Percentiles rank a stretch among this genome's conserved stretches.
Evolutionary conservation across 371 early-diverging fungal species (phyloP).

Genomic region (Circinella minor): DNA sequence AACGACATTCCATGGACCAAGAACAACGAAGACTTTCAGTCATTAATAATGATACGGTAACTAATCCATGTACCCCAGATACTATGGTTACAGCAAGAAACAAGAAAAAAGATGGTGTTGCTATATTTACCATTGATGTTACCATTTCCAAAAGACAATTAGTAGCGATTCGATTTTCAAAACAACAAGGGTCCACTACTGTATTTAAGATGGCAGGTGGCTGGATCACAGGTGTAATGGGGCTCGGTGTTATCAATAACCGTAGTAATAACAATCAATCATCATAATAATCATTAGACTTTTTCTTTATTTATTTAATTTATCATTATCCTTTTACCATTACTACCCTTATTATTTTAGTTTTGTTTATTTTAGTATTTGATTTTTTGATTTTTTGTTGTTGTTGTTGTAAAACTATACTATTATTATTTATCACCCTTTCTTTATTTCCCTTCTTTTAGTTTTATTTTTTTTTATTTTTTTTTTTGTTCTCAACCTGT

Average conservation of each 20-base stretch:
- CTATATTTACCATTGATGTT: conserved; percentile 39
- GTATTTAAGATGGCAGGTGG: conserved; percentile 54
- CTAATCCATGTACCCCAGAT: background rate
- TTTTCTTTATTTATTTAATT: background rate
- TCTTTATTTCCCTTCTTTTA: too few relatives aligned
- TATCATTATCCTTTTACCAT: background rate
- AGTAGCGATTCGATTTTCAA: conserved; percentile 42
- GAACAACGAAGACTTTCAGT: conserved; percentile 13
- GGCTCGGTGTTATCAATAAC: conserved; percentile 8
- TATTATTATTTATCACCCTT: too few relatives aligned
- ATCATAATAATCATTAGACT: background rate
- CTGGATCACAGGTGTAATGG: conserved; percentile 48
- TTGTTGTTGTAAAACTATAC: too few relatives aligned
- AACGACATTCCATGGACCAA: conserved; percentile 31
- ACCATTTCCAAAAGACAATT: conserved; percentile 15
- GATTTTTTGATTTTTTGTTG: too few relatives aligned
- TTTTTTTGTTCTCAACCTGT: too few relatives aligned
- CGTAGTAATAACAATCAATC: conserved; percentile 2
- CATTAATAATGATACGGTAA: conserved; percentile 1
- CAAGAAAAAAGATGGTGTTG: conserved; percentile 39
- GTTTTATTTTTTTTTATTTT: too few relatives aligned
- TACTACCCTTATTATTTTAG: too few relatives aligned
- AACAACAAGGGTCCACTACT: conserved; percentile 40
- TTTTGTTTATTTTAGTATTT: too few relatives aligned
- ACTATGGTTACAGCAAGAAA: conserved; percentile 8